Evolutionary conservation across 1,284 basidiomycete species (phyloP).

Genomic region (Heterobasidion parviporum): DNA sequence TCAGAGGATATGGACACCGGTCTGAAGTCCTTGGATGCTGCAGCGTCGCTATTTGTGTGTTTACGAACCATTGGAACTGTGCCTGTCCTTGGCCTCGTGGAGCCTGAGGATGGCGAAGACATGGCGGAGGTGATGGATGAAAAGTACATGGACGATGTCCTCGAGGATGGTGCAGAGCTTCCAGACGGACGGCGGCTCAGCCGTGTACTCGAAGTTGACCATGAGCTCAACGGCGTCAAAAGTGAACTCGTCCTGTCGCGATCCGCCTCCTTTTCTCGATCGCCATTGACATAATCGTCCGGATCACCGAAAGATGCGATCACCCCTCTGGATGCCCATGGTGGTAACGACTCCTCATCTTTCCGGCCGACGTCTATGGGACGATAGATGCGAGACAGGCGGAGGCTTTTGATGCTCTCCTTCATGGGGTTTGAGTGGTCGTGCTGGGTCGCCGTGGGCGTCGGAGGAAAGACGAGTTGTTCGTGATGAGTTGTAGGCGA

Average conservation of each 20-base stretch:
- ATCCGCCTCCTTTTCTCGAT: neutral
- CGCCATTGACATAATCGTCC: neutral
- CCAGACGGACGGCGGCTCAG: neutral
- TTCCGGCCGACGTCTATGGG: slow-evolving; percentile 1
- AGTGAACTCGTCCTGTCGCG: neutral
- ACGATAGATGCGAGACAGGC: neutral
- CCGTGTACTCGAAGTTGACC: neutral
- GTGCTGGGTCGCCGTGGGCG: neutral
- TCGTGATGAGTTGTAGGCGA: neutral
- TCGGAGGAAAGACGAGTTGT: slow-evolving; percentile 1
- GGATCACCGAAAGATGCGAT: slow-evolving; percentile 1
- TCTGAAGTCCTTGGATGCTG: neutral
- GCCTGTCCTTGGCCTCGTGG: neutral
- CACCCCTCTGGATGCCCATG: slow-evolving; percentile 2
- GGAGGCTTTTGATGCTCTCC: slow-evolving; percentile 4
- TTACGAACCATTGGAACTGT: neutral
- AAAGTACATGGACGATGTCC: neutral
- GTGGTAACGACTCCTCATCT: neutral
- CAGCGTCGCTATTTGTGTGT: neutral
- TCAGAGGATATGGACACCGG: neutral
- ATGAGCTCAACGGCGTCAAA: neutral
- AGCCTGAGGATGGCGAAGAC: neutral
- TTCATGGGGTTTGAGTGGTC: neutral
- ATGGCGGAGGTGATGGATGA: neutral
- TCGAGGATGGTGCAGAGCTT: neutral